Conservation (phyloP, 768 basidiomycete species). For the Phanerochaete carnosa region DNA sequence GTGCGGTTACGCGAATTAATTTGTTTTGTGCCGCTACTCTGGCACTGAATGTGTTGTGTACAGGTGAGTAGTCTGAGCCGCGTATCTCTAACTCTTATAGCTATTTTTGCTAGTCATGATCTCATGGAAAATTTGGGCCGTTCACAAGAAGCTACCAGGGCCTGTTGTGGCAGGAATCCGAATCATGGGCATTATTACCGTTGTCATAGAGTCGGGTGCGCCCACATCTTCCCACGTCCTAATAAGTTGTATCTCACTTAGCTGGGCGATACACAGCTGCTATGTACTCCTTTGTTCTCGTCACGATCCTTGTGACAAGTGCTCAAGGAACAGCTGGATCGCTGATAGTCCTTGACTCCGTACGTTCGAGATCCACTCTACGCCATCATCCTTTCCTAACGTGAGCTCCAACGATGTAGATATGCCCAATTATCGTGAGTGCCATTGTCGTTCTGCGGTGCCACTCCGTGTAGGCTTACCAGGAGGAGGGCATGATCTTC, state of each 20-base stretch:
- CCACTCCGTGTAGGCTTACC: not conserved
- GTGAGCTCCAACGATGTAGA: too few relatives aligned
- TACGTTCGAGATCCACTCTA: not conserved
- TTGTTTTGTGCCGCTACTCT: constrained; percentile 24
- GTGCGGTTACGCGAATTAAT: too few relatives aligned
- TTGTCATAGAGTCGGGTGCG: constrained; percentile 21
- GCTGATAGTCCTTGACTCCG: constrained; percentile 9
- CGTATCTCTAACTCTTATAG: too few relatives aligned
- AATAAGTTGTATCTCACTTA: not conserved
- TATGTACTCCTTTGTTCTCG: constrained; percentile 16
- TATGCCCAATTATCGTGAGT: too few relatives aligned
- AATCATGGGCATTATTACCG: constrained; percentile 12
- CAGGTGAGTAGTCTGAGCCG: constrained; percentile 16
- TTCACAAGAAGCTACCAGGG: constrained; percentile 14
- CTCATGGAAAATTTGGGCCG: constrained; percentile 22
- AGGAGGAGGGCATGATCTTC: constrained; percentile 1
- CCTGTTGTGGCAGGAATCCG: not conserved
- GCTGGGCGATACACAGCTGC: constrained; percentile 2
- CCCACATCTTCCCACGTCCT: too few relatives aligned
- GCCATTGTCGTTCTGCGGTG: not conserved
- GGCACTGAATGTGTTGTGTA: constrained; percentile 25
- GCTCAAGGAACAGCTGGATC: not conserved
- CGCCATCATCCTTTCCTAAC: too few relatives aligned
- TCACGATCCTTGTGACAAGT: constrained; percentile 17
- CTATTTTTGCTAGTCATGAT: constrained; percentile 24